Conservation (phyloP, 2,329 filamentous ascomycete genomes). For the Botrytis porri region DNA sequence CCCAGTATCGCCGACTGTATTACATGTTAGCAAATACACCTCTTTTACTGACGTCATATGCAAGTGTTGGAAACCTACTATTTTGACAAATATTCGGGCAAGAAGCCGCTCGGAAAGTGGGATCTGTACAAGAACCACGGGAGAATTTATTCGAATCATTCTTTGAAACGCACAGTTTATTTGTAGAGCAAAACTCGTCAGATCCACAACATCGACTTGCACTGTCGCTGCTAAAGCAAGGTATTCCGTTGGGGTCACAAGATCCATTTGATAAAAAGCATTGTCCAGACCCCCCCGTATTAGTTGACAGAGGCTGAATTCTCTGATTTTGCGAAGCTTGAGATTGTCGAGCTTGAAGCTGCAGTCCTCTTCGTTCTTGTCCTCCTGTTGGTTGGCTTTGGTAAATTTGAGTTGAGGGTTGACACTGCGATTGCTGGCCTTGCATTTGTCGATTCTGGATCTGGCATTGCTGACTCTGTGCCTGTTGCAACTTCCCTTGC, state of each 20-base stretch:
- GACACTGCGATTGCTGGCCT: not conserved
- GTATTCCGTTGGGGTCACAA: conserved; percentile 20
- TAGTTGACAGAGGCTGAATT: not conserved
- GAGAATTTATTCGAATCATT: conserved; percentile 15
- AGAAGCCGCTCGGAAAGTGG: conserved; percentile 17
- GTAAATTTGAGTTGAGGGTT: not conserved
- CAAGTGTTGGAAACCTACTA: conserved; percentile 17
- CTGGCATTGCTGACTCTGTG: not conserved
- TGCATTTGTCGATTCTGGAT: not conserved
- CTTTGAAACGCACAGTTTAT: conserved; percentile 26
- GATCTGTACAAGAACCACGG: conserved; percentile 24
- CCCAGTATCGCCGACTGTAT: conserved; percentile 20
- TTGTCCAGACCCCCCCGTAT: not conserved
- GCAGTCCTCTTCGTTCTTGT: not conserved
- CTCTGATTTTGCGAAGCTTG: not conserved
- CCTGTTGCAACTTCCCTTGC: not conserved
- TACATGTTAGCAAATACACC: not conserved
- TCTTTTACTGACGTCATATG: not conserved
- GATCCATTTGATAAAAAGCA: conserved; percentile 24
- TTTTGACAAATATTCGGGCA: conserved; percentile 26
- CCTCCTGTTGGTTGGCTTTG: not conserved
- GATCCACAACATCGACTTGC: conserved; percentile 24
- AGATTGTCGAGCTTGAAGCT: not conserved
- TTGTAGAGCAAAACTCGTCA: conserved; percentile 25
- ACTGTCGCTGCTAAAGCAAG: conserved; percentile 22